Percentiles rank a stretch among this genome's conserved stretches.
These are phyloP conservation scores for Solanum tacnaense DNA, from an alignment of 257 asterid species.

Conservation along the genomic window DNA sequence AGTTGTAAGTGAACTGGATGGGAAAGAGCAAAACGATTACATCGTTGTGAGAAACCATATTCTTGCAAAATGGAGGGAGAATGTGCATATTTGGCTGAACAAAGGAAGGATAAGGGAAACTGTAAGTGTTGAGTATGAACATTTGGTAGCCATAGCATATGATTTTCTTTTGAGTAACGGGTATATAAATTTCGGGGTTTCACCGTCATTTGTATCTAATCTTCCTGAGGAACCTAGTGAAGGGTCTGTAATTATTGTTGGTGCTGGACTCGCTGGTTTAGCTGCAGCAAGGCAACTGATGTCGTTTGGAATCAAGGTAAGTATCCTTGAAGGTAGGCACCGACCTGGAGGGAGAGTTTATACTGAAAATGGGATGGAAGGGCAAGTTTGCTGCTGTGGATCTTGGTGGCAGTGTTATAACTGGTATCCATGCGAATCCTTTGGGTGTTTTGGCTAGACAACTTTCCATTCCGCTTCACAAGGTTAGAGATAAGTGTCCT, in stretches of 20 bases:
- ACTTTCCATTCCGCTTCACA: constrained; percentile 65
- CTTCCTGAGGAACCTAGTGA: constrained; percentile 32
- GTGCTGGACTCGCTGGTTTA: constrained; percentile 74
- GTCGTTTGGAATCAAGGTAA: constrained; percentile 67
- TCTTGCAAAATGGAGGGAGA: constrained; percentile 61
- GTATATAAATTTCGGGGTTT: constrained; percentile 72
- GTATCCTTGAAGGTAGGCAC: constrained; percentile 60
- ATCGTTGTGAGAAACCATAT: constrained; percentile 82
- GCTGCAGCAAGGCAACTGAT: constrained; percentile 73
- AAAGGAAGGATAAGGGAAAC: constrained; percentile 62
- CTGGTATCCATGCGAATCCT: constrained; percentile 82
- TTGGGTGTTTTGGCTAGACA: constrained; percentile 74
- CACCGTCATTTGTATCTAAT: constrained; percentile 32
- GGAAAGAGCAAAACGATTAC: constrained; percentile 77
- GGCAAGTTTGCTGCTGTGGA: constrained; percentile 53
- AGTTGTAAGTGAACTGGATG: constrained; percentile 50
- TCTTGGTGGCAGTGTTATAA: constrained; percentile 79
- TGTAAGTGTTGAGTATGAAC: constrained; percentile 52
- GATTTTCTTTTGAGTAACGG: constrained; percentile 62
- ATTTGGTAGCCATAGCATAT: constrained; percentile 48
- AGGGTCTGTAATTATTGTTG: constrained; percentile 56
- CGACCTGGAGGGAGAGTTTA: constrained; percentile 90
- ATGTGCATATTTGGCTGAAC: constrained; percentile 56
- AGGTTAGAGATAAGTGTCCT: constrained; percentile 67
- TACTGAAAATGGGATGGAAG: constrained; percentile 50